These are phyloP conservation scores for Arthroderma sp. DNA, from an alignment of 2,329 filamentous ascomycete genomes.

Conservation along the genomic window DNA sequence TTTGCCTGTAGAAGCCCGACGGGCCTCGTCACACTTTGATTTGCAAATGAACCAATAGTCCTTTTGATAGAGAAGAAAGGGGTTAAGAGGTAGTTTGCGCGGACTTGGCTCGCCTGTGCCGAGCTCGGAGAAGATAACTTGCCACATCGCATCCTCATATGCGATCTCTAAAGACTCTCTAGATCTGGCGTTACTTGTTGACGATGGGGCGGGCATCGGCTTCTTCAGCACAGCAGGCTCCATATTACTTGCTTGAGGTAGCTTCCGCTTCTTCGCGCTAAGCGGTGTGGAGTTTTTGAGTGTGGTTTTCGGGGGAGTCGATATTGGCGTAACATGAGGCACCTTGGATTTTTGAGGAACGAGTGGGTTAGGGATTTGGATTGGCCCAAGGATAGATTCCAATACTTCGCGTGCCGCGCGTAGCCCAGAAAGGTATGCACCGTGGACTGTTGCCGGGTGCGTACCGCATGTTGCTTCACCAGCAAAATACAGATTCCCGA, in stretches of 20 bases:
- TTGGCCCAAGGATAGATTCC: constrained; percentile 65
- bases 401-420: constrained; percentile 79
- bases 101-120: constrained; percentile 66
- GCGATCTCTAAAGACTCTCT: constrained; percentile 28
- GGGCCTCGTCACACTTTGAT: constrained; percentile 55
- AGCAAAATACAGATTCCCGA: constrained; percentile 87
- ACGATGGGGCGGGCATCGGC: background rate
- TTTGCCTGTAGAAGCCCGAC: constrained; percentile 50
- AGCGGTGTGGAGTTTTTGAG: constrained; percentile 8
- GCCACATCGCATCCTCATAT: constrained; percentile 46
- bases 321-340: constrained; percentile 17
- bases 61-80: constrained; percentile 82
- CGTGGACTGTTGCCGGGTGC: constrained; percentile 92
- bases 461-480: constrained; percentile 94
- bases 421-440: constrained; percentile 85
- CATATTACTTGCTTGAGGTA: constrained; percentile 1
- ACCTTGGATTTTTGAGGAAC: constrained; percentile 48
- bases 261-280: constrained; percentile 17
- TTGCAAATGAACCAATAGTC: constrained; percentile 52
- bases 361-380: constrained; percentile 62
- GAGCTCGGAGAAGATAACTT: constrained; percentile 46
- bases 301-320: constrained; percentile 13
- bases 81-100: constrained; percentile 61
- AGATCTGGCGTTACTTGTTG: constrained; percentile 4
- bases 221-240: background rate